Evolutionary conservation across 2,329 filamentous ascomycete species (phyloP), one percentile per base, ranked within the genome.

Genomic region (Camillea tinctor): DNA sequence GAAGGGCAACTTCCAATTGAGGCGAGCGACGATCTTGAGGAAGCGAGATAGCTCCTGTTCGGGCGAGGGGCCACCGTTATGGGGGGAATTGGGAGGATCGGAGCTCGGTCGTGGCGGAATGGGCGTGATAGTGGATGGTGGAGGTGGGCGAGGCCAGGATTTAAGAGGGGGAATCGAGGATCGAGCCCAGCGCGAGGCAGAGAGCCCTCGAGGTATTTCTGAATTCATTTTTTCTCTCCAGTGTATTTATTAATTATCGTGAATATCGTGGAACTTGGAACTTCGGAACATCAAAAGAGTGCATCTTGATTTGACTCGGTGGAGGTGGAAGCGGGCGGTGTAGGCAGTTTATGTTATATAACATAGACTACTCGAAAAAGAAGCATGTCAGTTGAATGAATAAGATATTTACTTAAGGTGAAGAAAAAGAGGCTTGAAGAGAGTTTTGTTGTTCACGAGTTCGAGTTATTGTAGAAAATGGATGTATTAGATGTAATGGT

Each of bases 1-100:
- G 64, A 86, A 86, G 13, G 84, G 79, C 1, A 84, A 79, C 69
- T 88, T 89, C 86, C 87, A 89, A 63, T 83, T 81, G 50, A 89
- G 75, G 1, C 86, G 81, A 2, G 81, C 79, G 20, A 85, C 81
- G 24, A 87, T 84, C 65, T 87, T 87, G 61, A 82, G 80, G 70
- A 86, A 88, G 6, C 86, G 81, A 2, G 79, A 75, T 0, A 88
- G 78, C 50, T 87, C 82, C 48, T 66, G 61, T 50, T 68, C 58
- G n/a, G 68, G 68, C 3, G 61, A 65, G 9, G 61, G 58, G 49
- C 3, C 51, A 36, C 50, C 36, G n/a, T 44, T n/a, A 49, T 22
- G 53, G 23, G 30, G 19, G 48, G 44, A 15, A 54, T 49, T 17
- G 26, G 53, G 13, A n/a, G 53, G n/a, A 8, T 48, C 26, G 48